Conservation (phyloP, 257 asterid genomes). For the Capsicum pubescens region DNA sequence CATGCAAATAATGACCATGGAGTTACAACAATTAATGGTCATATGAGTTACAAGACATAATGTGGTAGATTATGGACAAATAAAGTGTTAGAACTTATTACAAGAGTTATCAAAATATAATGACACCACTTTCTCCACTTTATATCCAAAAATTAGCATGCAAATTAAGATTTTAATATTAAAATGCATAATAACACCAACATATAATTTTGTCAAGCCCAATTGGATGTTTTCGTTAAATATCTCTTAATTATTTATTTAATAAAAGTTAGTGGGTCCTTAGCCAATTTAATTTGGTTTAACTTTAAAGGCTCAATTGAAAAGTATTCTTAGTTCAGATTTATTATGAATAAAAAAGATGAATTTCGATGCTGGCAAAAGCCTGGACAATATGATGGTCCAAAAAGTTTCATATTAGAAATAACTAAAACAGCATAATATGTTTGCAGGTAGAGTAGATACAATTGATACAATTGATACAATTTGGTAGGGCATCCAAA, state of each 20-base stretch:
- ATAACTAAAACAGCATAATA: background rate
- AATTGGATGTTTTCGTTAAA: background rate
- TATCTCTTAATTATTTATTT: background rate
- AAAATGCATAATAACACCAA: too few species aligned
- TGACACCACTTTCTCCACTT: too few species aligned
- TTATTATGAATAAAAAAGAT: background rate
- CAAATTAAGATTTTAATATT: too few species aligned
- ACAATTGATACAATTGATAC: background rate
- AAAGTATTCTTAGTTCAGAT: background rate
- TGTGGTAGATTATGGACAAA: too few species aligned
- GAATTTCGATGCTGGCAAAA: background rate
- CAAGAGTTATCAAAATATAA: too few species aligned
- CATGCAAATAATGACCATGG: too few species aligned
- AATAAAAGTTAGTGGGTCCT: background rate
- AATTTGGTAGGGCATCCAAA: constrained; percentile 5
- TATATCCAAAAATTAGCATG: too few species aligned
- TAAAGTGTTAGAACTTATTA: too few species aligned
- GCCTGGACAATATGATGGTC: background rate
- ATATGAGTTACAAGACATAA: too few species aligned
- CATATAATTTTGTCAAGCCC: background rate
- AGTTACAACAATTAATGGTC: too few species aligned
- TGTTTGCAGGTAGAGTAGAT: background rate
- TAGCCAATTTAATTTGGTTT: background rate
- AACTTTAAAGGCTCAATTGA: background rate
- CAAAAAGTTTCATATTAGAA: background rate